Evolutionary conservation across 345 rosid species (phyloP).

Genomic region (Citropsis articulata): DNA sequence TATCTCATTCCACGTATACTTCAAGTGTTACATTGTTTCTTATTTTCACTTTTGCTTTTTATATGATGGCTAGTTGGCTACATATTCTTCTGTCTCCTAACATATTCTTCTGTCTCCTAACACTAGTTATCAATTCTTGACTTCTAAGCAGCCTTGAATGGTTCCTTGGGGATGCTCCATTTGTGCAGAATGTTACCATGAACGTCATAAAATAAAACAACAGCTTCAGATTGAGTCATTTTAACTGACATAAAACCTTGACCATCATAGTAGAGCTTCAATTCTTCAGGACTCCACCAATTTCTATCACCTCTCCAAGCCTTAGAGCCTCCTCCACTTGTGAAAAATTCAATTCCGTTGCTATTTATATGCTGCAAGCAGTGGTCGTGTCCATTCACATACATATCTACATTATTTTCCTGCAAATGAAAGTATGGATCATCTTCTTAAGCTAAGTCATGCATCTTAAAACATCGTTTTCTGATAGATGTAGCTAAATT

Average conservation of each 20-base stretch:
- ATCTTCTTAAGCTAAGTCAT: neutral
- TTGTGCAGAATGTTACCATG: conserved; percentile 52
- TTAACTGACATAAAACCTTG: conserved; percentile 76
- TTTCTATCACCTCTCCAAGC: conserved; percentile 62
- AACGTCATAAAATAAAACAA: conserved; percentile 44
- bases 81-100: neutral
- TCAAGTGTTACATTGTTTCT: neutral
- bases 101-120: neutral
- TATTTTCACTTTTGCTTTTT: neutral
- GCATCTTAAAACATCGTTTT: neutral
- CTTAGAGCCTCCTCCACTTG: conserved; percentile 85
- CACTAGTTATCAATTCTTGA: neutral
- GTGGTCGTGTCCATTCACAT: conserved; percentile 82
- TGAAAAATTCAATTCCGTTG: conserved; percentile 43
- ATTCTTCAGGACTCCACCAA: conserved; percentile 51
- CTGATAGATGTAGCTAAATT: neutral
- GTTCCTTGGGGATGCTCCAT: conserved; percentile 33
- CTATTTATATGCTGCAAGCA: conserved; percentile 80
- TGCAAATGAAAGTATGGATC: neutral
- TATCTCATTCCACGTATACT: neutral
- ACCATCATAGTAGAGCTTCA: conserved; percentile 64
- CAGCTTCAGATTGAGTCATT: conserved; percentile 26
- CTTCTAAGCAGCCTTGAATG: neutral
- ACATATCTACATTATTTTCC: conserved; percentile 63
- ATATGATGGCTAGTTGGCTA: neutral